Evolutionary conservation across 1,139 yeast species (phyloP), one percentile per base, ranked within the genome.

Genomic region (Taphrina pruni): DNA sequence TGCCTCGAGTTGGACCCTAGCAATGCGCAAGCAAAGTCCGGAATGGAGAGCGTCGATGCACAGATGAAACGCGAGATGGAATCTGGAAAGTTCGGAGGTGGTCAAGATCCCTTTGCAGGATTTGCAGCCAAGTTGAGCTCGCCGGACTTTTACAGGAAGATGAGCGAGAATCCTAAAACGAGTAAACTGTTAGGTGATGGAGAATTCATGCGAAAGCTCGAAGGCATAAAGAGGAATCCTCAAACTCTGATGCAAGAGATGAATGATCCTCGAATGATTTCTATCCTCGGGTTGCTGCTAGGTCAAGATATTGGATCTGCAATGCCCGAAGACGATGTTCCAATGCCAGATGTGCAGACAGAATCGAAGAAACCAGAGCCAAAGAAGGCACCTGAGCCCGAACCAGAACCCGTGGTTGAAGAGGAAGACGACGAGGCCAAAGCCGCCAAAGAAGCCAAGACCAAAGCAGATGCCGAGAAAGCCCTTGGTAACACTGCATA

Each of bases 111-210:
- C 9, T 94, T 88, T 76, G 79, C 89, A 83, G 97, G 96, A 0
- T 80, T 90, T 75, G 90, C 89, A 60, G 83, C 86, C 72, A 85
- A 92, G 76, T 90, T 94, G 78, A 84, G 85, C 69, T 96, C 91
- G 79, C 97, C 97, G 60, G 84, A 86, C 73, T 81, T 90, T 79
- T 85, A 91, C 77, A 83, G 86, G 73, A 90, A 89, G 75, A 86
- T 94, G 78, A 87, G 86, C 79, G 81, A 81, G 65, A 89, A 94
- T 79, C 98, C 99, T 72, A 90, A 90, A 81, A 92, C 98, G 48
- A 86, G 89, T 62, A 92, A 88, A 71, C 79, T 88, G 77, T 87
- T 94, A 90, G 88, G 89, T 73, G 98, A 95, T 78, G 97, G 97
- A 20, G 84, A 84, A 70, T 85, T 95, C 76, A 90, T 91, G 51